Conservation (phyloP, 1,284 basidiomycete genomes). For the Papiliotrema nemorosa region DNA sequence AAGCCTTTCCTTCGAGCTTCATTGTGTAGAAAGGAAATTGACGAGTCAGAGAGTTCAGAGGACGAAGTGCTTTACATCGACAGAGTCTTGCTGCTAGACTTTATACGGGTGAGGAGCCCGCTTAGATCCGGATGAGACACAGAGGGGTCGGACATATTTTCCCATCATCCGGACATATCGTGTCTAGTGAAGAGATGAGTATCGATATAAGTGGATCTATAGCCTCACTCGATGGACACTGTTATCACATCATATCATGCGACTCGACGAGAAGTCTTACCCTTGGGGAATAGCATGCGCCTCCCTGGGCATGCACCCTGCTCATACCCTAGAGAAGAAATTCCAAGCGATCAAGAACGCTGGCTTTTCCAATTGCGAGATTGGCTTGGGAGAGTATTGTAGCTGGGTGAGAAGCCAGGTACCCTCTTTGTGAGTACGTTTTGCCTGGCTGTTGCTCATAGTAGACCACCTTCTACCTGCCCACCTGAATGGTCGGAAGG, state of each 20-base stretch:
- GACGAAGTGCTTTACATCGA: no score
- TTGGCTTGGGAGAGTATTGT: conserved; percentile 15
- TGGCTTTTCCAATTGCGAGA: conserved; percentile 13
- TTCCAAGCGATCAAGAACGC: conserved; percentile 15
- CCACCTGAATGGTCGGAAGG: conserved; percentile 10
- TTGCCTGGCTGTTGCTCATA: conserved; percentile 3
- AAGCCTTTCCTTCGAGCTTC: not conserved
- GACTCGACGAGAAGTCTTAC: not conserved
- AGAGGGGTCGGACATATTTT: no score
- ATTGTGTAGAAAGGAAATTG: no score
- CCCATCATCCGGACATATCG: no score
- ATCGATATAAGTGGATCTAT: no score
- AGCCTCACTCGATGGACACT: no score
- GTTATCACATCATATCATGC: no score
- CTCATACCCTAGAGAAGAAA: conserved; percentile 18
- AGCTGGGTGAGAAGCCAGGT: conserved; percentile 13
- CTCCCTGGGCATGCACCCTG: conserved; percentile 12
- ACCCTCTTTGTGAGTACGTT: conserved; percentile 12
- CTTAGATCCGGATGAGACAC: no score
- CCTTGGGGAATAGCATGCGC: conserved; percentile 13
- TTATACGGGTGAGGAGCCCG: no score
- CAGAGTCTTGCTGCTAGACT: no score
- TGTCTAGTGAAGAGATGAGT: no score
- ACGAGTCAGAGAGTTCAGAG: no score
- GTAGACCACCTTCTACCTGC: conserved; percentile 9